Evolutionary conservation across 2,329 filamentous ascomycete species (phyloP).

Genomic region (Zymoseptoria pseudotritici): DNA sequence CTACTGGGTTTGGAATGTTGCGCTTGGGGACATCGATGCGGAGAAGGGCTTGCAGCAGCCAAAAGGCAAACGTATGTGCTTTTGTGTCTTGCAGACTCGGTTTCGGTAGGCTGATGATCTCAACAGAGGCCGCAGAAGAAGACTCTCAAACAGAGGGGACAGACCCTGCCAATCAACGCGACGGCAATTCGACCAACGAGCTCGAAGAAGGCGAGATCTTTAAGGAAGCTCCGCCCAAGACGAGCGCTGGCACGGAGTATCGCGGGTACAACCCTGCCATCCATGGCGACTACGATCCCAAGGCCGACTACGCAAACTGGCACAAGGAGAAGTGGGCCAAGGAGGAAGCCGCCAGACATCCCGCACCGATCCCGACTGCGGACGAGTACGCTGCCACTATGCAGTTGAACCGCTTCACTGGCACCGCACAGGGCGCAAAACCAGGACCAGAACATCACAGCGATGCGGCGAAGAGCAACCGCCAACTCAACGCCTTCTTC

Average conservation of each 20-base stretch:
- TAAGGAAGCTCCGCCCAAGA: not conserved
- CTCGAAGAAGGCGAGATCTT: not conserved
- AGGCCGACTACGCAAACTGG: slow-evolving; percentile 73
- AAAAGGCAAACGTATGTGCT: not conserved
- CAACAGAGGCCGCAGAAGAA: not conserved
- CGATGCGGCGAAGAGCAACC: slow-evolving; percentile 76
- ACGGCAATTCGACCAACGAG: not conserved
- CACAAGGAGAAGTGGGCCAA: slow-evolving; percentile 28
- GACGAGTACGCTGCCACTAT: slow-evolving; percentile 57
- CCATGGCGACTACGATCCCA: slow-evolving; percentile 93
- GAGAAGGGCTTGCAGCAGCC: slow-evolving; percentile 21
- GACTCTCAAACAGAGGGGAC: not conserved
- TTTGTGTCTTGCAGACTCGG: not conserved
- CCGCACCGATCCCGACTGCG: slow-evolving; percentile 32
- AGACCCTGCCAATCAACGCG: not conserved
- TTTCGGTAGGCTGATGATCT: not conserved
- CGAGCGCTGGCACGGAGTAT: not conserved
- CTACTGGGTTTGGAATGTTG: slow-evolving; percentile 27
- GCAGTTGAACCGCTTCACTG: slow-evolving; percentile 87
- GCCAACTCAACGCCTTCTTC: slow-evolving; percentile 92
- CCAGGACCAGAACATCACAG: slow-evolving; percentile 68
- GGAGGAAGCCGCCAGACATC: slow-evolving; percentile 26
- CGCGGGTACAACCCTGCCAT: slow-evolving; percentile 88
- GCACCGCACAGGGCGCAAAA: slow-evolving; percentile 65
- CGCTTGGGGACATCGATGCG: slow-evolving; percentile 14